Base-by-base conservation (phyloP, 1,284 basidiomycete genomes). In the Fomitopsis pinicola region DNA sequence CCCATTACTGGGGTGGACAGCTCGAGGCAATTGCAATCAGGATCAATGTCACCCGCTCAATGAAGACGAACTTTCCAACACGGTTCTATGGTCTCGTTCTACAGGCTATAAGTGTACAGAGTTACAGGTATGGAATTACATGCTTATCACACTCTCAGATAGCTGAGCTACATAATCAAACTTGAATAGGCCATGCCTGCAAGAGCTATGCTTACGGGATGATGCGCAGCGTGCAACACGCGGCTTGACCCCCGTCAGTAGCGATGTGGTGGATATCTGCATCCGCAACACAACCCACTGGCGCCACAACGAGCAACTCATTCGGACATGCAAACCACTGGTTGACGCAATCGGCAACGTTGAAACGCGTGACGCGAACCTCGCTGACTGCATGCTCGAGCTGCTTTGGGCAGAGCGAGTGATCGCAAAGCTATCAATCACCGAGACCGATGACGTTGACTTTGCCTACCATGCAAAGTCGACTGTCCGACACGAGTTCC, bases 311-410 rank as follows among this genome's bases (percentile, higher is more conserved):
- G 38, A 63, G 2, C 72, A 74, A 61, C 57, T 75, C 0, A 65
- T 71, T n/a, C 58, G 60, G 2, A 66, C 69, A 17, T 55, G 57
- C 10, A 76, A 74, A 53, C 72, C 71, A 5, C 53, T 76, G 46
- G 72, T 76, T 5, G 72, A 76, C 59, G 63, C 67, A 0, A 73
- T 75, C 53, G 72, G 72, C 3, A 69, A 75, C 50, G 58, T 69
- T 17, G 69, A 76, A 55, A 63, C 65, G 12, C 63, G 65, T 1
- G 58, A 73, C 17, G 63, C 68, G 14, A 73, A 63, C 8, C 67
- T 76, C 9, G 72, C 73, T 5, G 71, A 73, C 58, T 75, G 74
- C 63, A 75, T 75, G 73, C 67, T 76, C 7, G 65, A 73, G 56
- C 61, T 74, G 2, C 70, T 76, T 12, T 58, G 62, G 10, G 66